Percentiles rank a stretch among this genome's conserved stretches.
phyloP scores from a whole-genome alignment of 345 rosid species.

The Lepidium sativum region DNA sequence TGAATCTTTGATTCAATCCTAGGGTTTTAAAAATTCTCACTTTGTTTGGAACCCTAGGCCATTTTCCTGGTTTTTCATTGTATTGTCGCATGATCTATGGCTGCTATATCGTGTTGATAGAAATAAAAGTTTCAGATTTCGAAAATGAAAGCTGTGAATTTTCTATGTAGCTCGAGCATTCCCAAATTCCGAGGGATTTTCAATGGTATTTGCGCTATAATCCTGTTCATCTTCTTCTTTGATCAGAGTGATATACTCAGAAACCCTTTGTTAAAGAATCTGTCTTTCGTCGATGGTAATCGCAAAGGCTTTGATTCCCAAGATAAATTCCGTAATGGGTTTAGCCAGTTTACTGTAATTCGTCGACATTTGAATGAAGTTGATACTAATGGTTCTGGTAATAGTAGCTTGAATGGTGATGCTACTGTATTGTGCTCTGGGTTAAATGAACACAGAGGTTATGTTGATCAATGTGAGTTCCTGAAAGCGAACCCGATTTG shows the following conservation, averaged over 20 bases:
- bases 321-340: neutral
- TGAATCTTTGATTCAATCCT: neutral
- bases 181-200: slow-evolving; percentile 37
- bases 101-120: neutral
- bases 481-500: slow-evolving; percentile 46
- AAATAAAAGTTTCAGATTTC: neutral
- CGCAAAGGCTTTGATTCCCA: slow-evolving; percentile 8
- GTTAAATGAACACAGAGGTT: slow-evolving; percentile 39
- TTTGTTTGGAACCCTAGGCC: slow-evolving; percentile 1
- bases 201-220: slow-evolving; percentile 31
- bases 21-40: neutral
- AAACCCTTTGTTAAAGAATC: slow-evolving; percentile 26
- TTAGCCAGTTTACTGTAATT: slow-evolving; percentile 21
- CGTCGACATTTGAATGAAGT: slow-evolving; percentile 29
- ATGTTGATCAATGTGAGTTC: slow-evolving; percentile 50
- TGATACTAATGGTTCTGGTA: slow-evolving; percentile 6
- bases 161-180: slow-evolving; percentile 21
- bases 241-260: slow-evolving; percentile 17
- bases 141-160: slow-evolving; percentile 25
- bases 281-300: slow-evolving; percentile 9
- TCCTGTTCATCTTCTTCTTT: slow-evolving; percentile 30
- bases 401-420: slow-evolving; percentile 20
- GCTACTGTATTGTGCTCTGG: slow-evolving; percentile 35
- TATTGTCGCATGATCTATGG: neutral
- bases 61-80: neutral